phyloP scores from a whole-genome alignment of 805 yeast genomes.

The Metschnikowia hibisci region DNA sequence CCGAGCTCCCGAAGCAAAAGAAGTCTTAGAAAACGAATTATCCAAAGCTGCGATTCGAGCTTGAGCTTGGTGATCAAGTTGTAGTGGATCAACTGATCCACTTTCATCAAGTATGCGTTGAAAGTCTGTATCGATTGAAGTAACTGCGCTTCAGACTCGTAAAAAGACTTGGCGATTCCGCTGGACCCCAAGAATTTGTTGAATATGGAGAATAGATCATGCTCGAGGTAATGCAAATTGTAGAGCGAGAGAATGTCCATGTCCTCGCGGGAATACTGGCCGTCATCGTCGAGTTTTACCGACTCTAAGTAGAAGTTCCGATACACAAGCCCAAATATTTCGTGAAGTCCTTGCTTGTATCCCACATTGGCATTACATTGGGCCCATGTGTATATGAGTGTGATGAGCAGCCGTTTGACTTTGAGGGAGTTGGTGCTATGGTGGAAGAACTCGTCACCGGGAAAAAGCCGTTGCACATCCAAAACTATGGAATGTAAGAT shows the following conservation, averaged over 20 bases:
- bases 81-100: conserved; percentile 47
- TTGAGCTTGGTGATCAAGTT: conserved; percentile 40
- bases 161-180: conserved; percentile 31
- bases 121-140: conserved; percentile 46
- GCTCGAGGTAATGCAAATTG: conserved; percentile 34
- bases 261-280: conserved; percentile 24
- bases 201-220: conserved; percentile 44
- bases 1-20: conserved; percentile 48
- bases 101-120: conserved; percentile 45
- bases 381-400: conserved; percentile 47
- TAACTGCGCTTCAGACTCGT: conserved; percentile 40
- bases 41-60: conserved; percentile 52
- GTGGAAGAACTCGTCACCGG: conserved; percentile 37
- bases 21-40: conserved; percentile 48
- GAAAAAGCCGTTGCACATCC: conserved; percentile 52
- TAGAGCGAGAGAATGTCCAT: conserved; percentile 35
- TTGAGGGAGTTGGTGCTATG: conserved; percentile 15
- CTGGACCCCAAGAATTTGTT: conserved; percentile 39
- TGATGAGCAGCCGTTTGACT: conserved; percentile 33
- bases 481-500: conserved; percentile 41
- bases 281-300: conserved; percentile 12
- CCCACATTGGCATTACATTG: conserved; percentile 42
- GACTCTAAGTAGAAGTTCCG: conserved; percentile 38
- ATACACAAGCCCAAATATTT: conserved; percentile 47
- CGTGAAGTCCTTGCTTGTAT: conserved; percentile 52